Evolutionary conservation across 1,139 yeast genomes (phyloP).

Genomic region (Blastobotrys elegans): DNA sequence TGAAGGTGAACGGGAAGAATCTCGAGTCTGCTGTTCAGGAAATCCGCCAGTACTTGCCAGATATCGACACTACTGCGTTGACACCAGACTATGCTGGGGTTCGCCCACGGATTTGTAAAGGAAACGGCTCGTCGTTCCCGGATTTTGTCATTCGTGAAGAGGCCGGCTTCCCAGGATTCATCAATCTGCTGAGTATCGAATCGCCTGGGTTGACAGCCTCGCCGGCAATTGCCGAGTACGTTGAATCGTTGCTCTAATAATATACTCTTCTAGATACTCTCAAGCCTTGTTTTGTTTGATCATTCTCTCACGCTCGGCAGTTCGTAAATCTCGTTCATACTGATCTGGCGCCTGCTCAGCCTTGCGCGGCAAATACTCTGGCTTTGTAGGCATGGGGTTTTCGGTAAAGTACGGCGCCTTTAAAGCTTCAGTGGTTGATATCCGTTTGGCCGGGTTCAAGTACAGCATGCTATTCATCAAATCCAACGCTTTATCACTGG

Average conservation of each 20-base stretch:
- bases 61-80: conserved; percentile 46
- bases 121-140: conserved; percentile 44
- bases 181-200: conserved; percentile 77
- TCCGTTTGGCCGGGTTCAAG: conserved; percentile 73
- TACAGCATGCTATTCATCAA: conserved; percentile 67
- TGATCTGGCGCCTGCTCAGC: conserved; percentile 21
- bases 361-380: conserved; percentile 59
- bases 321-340: conserved; percentile 21
- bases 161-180: conserved; percentile 68
- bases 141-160: conserved; percentile 70
- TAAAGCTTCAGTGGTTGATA: conserved; percentile 62
- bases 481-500: conserved; percentile 80
- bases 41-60: conserved; percentile 59
- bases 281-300: conserved; percentile 22
- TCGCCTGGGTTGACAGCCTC: conserved; percentile 85
- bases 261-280: not conserved
- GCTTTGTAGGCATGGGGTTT: conserved; percentile 71
- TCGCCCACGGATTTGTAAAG: conserved; percentile 64
- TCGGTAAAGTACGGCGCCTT: conserved; percentile 67
- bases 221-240: conserved; percentile 77
- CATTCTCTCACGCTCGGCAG: conserved; percentile 25
- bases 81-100: conserved; percentile 75
- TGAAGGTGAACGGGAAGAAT: conserved; percentile 38
- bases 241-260: conserved; percentile 38
- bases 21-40: conserved; percentile 53